A percentile compares a stretch with the other conserved stretches of the same genome.
These are phyloP conservation scores for Aspergillus baeticus DNA, from an alignment of 495 filamentous ascomycete genomes.

Conservation along the genomic window DNA sequence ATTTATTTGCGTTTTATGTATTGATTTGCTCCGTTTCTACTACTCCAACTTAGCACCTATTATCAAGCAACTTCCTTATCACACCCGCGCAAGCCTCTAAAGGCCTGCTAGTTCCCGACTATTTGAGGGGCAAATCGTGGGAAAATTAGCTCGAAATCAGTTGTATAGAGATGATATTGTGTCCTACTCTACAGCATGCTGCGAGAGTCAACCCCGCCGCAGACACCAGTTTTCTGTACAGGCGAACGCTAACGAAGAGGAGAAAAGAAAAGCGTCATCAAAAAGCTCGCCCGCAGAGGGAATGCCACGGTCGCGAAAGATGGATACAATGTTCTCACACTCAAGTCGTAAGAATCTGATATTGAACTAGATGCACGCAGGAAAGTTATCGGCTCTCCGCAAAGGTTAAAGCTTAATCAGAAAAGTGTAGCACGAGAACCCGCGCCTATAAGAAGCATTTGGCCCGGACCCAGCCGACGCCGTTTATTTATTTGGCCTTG, in stretches of 20 bases:
- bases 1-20: too few species aligned
- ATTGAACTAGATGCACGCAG: conserved; percentile 41
- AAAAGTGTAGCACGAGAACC: conserved; percentile 19
- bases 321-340: conserved; percentile 19
- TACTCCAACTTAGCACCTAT: too few species aligned
- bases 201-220: conserved; percentile 15
- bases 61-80: too few species aligned
- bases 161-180: conserved; percentile 20
- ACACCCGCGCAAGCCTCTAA: too few species aligned
- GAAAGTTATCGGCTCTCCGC: conserved; percentile 29
- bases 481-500: conserved; percentile 44
- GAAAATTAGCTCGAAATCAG: neutral
- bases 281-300: conserved; percentile 19
- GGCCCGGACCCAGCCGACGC: conserved; percentile 42
- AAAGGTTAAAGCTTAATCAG: conserved; percentile 10
- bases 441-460: conserved; percentile 27
- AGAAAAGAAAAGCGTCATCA: conserved; percentile 15
- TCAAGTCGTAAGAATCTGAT: conserved; percentile 44
- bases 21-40: too few species aligned
- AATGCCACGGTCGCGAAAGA: conserved; percentile 19
- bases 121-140: neutral
- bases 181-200: conserved; percentile 26
- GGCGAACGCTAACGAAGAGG: conserved; percentile 26
- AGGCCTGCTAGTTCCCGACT: neutral
- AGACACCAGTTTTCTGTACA: conserved; percentile 31